These are phyloP conservation scores for Podaxis sp. DNA, from an alignment of 768 basidiomycete species.

Conservation along the genomic window DNA sequence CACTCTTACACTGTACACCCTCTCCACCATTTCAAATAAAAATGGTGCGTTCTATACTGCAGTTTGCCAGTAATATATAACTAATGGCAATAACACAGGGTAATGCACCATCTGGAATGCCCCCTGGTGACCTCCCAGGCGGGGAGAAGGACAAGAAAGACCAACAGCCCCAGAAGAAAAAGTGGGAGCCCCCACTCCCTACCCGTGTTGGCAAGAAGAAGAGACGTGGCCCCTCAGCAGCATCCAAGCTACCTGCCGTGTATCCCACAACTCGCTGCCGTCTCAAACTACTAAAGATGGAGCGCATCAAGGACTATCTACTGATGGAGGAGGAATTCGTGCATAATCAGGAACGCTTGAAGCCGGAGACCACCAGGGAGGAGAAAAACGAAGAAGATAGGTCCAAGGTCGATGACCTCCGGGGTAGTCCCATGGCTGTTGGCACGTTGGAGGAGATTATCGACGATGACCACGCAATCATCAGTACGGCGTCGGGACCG, in stretches of 20 bases:
- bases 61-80: not conserved
- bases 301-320: constrained; percentile 97
- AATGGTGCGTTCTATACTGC: constrained; percentile 21
- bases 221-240: constrained; percentile 85
- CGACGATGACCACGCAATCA: constrained; percentile 98
- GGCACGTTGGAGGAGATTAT: constrained; percentile 97
- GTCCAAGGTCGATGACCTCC: constrained; percentile 88
- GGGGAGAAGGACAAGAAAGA: constrained; percentile 39
- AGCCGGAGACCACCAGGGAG: constrained; percentile 82
- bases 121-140: constrained; percentile 29
- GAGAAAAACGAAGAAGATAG: constrained; percentile 96
- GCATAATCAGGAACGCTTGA: constrained; percentile 85
- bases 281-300: constrained; percentile 91
- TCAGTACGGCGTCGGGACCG: constrained; percentile 90
- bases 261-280: constrained; percentile 94
- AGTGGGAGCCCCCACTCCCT: constrained; percentile 98
- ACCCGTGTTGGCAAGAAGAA: constrained; percentile 98
- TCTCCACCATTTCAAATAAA: constrained; percentile 11
- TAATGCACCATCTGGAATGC: constrained; percentile 64
- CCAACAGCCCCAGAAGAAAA: constrained; percentile 69
- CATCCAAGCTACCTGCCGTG: constrained; percentile 88
- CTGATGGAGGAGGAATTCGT: constrained; percentile 95
- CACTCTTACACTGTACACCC: constrained; percentile 9
- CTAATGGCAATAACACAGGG: constrained; percentile 40
- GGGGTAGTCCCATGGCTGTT: constrained; percentile 97